These are phyloP conservation scores for Neoarthrinium moseri DNA, from an alignment of 2,329 filamentous ascomycete genomes.

Conservation along the genomic window DNA sequence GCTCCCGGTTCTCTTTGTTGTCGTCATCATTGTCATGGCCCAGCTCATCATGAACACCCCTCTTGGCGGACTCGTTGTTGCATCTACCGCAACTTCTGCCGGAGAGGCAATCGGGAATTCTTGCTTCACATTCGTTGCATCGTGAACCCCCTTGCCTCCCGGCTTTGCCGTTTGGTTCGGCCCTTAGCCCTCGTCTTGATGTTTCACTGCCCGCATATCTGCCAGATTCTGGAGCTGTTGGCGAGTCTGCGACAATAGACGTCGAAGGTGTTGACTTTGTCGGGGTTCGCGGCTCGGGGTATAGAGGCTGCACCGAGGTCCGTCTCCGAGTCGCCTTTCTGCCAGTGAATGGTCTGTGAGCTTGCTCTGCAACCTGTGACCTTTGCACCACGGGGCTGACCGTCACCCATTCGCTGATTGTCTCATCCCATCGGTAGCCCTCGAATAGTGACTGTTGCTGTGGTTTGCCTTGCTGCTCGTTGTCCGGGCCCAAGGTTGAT, in stretches of 20 bases:
- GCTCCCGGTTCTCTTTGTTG: slow-evolving; percentile 17
- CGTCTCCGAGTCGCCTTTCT: slow-evolving; percentile 18
- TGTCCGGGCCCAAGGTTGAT: not conserved
- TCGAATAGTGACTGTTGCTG: slow-evolving; percentile 20
- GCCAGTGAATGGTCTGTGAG: too few relatives aligned
- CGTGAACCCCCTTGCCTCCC: not conserved
- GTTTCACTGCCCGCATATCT: not conserved
- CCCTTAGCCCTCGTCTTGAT: not conserved
- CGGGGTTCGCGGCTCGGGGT: not conserved
- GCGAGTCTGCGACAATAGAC: not conserved
- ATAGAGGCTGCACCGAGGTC: too few relatives aligned
- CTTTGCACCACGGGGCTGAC: slow-evolving; percentile 37
- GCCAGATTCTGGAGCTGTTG: not conserved
- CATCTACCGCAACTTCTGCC: not conserved
- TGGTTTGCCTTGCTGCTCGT: not conserved
- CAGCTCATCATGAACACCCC: slow-evolving; percentile 17
- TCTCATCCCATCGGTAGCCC: slow-evolving; percentile 52
- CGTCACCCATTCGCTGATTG: slow-evolving; percentile 56
- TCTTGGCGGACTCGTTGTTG: not conserved
- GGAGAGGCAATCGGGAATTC: not conserved
- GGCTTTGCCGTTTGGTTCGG: not conserved
- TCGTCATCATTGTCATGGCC: slow-evolving; percentile 18
- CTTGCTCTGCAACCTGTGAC: too few relatives aligned
- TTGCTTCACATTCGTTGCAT: not conserved
- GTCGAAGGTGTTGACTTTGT: not conserved